Conservation (phyloP, 2,329 filamentous ascomycete genomes). For the Alternaria triticimaculans region DNA sequence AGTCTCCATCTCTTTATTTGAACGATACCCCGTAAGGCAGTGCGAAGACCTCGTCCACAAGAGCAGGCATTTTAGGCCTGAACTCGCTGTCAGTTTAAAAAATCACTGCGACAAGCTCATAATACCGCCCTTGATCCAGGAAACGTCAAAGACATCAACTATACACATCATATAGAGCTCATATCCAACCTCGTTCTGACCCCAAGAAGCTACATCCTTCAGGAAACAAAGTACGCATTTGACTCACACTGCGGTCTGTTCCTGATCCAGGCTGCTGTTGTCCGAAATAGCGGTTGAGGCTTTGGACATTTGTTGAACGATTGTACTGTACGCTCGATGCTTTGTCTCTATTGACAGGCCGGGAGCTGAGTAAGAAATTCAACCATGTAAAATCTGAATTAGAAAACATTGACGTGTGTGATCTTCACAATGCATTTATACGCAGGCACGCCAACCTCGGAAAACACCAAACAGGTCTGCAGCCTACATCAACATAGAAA, state of each 20-base stretch:
- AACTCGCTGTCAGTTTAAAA: neutral
- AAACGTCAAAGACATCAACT: neutral
- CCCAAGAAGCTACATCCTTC: neutral
- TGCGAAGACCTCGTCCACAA: neutral
- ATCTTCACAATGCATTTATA: neutral
- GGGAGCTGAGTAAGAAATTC: neutral
- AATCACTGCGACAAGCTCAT: neutral
- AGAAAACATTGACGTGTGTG: neutral
- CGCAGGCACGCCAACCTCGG: neutral
- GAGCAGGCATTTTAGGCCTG: neutral
- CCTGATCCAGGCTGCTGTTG: neutral
- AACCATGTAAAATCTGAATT: neutral
- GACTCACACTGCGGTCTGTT: neutral
- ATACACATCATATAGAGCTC: neutral
- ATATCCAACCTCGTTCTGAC: neutral
- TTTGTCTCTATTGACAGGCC: neutral
- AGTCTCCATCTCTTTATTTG: neutral
- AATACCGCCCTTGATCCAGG: neutral
- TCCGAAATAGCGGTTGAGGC: neutral
- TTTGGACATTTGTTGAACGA: neutral
- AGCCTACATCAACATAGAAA: no score
- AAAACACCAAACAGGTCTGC: no score
- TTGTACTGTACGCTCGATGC: neutral
- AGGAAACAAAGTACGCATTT: neutral
- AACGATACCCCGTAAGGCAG: neutral